Evolutionary conservation across 2,329 filamentous ascomycete genomes (phyloP).

Genomic region (Calonectria crousiana): DNA sequence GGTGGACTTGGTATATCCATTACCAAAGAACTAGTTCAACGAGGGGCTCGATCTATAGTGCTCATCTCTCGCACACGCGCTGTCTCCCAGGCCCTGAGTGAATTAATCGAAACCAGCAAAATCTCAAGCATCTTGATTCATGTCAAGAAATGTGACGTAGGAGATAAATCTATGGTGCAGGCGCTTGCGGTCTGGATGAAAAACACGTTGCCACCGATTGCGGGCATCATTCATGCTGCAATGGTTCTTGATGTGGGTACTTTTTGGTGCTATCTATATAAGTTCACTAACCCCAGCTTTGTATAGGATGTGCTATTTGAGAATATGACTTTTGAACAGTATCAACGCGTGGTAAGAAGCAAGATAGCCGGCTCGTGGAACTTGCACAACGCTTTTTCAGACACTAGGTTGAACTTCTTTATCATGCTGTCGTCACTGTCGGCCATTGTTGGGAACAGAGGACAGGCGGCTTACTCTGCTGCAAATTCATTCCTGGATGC

Average conservation of each 20-base stretch:
- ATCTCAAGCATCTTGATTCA: constrained; percentile 55
- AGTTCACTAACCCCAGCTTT: neutral
- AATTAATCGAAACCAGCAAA: constrained; percentile 54
- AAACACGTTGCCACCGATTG: constrained; percentile 50
- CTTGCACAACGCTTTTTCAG: constrained; percentile 55
- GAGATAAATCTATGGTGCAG: constrained; percentile 48
- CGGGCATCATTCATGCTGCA: constrained; percentile 58
- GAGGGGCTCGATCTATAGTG: constrained; percentile 61
- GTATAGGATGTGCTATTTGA: constrained; percentile 62
- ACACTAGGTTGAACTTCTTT: constrained; percentile 62
- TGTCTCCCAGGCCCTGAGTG: constrained; percentile 53
- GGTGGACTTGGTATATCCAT: constrained; percentile 64
- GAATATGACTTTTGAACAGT: constrained; percentile 65
- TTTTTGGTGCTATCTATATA: neutral
- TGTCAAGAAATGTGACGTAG: constrained; percentile 63
- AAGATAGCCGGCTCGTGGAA: constrained; percentile 68
- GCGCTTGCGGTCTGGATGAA: constrained; percentile 37
- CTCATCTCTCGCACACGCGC: constrained; percentile 62
- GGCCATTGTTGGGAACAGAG: constrained; percentile 62
- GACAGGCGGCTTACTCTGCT: constrained; percentile 65
- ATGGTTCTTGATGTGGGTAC: constrained; percentile 55
- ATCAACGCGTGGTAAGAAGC: constrained; percentile 59
- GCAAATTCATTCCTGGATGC: constrained; percentile 51
- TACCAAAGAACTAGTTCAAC: constrained; percentile 60
- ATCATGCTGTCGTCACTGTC: constrained; percentile 64